These are phyloP conservation scores for Eucalyptus sp. DNA, from an alignment of 345 rosid species.

Conservation along the genomic window DNA sequence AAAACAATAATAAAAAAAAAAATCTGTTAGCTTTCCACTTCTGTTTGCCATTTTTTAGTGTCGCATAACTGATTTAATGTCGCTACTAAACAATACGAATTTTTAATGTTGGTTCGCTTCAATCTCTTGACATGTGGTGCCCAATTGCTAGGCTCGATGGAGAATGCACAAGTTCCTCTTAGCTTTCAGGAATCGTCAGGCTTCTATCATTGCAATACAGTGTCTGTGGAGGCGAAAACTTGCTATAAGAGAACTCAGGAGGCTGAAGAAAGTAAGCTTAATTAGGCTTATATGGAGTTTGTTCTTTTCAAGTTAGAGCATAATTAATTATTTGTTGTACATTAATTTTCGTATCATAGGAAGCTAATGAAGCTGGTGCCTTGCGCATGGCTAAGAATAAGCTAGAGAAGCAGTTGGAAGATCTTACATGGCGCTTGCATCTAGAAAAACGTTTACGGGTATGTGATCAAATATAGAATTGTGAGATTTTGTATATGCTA, in stretches of 20 bases:
- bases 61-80: not conserved
- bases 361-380: slow-evolving; percentile 94
- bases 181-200: slow-evolving; percentile 43
- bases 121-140: not conserved
- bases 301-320: not conserved
- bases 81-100: not conserved
- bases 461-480: not conserved
- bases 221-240: slow-evolving; percentile 84
- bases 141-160: slow-evolving; percentile 55
- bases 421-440: slow-evolving; percentile 83
- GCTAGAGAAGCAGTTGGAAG: slow-evolving; percentile 92
- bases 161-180: slow-evolving; percentile 57
- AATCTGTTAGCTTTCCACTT: not conserved
- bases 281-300: not conserved
- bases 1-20: not conserved
- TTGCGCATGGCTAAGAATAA: slow-evolving; percentile 85
- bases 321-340: not conserved
- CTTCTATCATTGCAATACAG: slow-evolving; percentile 69
- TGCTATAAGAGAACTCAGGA: slow-evolving; percentile 71
- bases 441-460: slow-evolving; percentile 91
- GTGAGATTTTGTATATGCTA: not conserved
- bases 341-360: slow-evolving; percentile 28
- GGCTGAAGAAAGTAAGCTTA: slow-evolving; percentile 54
- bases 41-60: not conserved
- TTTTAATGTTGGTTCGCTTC: not conserved